These are phyloP conservation scores for Cicer arietinum DNA, from an alignment of 306 rosid genomes.

Conservation along the genomic window DNA sequence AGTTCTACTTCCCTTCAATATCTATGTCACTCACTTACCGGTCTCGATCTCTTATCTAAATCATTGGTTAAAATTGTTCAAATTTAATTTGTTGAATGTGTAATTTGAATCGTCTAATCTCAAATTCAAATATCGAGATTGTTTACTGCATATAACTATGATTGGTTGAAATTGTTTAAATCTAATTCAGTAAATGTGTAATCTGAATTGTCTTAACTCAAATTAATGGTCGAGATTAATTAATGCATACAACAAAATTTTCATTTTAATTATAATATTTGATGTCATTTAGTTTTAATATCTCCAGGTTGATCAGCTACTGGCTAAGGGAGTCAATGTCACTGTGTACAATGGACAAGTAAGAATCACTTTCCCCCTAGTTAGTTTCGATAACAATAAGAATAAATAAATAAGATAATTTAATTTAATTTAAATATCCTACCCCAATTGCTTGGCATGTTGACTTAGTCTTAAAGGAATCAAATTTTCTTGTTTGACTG, in stretches of 20 bases:
- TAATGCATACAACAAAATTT: not conserved
- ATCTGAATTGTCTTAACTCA: no score
- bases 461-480: conserved; percentile 4
- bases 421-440: not conserved
- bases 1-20: not conserved
- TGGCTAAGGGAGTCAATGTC: conserved; percentile 80
- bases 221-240: not conserved
- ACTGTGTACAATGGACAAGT: conserved; percentile 93
- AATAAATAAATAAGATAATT: conserved; percentile 20
- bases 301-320: conserved; percentile 78
- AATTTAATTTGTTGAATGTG: no score
- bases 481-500: conserved; percentile 31
- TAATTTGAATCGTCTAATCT: no score
- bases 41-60: no score
- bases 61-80: no score
- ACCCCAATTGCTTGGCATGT: conserved; percentile 19
- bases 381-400: conserved; percentile 14
- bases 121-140: no score
- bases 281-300: not conserved
- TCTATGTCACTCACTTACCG: no score
- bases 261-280: not conserved
- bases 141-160: no score
- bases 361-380: conserved; percentile 38
- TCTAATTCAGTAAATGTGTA: not conserved
- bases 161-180: not conserved